A percentile compares a stretch with the other conserved stretches of the same genome.
Evolutionary conservation across 2,329 filamentous ascomycete genomes (phyloP).

Genomic region (Diaporthe sp.): DNA sequence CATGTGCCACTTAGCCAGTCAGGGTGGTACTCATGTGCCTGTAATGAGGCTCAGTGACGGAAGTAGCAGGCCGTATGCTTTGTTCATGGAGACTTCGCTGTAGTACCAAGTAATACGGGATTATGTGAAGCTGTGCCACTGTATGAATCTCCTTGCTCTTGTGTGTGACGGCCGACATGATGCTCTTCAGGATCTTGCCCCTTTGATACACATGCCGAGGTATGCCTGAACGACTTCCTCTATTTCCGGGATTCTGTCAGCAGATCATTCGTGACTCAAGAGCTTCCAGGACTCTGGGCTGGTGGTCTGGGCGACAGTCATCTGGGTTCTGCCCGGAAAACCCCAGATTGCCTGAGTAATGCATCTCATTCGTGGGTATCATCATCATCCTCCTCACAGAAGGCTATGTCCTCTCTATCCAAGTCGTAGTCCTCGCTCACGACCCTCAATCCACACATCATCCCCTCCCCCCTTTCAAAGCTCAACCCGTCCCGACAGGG

Average conservation of each 20-base stretch:
- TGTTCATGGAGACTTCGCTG: background rate
- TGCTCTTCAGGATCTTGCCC: background rate
- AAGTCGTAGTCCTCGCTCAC: background rate
- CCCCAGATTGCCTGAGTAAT: conserved; percentile 13
- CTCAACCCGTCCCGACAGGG: conserved; percentile 18
- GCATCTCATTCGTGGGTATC: conserved; percentile 23
- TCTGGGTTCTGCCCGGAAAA: background rate
- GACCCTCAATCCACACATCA: background rate
- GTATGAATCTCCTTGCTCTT: background rate
- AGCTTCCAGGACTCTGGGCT: background rate
- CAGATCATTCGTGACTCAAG: background rate
- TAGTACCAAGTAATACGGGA: background rate
- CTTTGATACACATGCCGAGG: background rate
- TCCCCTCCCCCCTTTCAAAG: background rate
- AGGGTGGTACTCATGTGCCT: background rate
- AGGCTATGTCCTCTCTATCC: background rate
- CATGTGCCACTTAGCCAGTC: background rate
- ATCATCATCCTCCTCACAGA: conserved; percentile 17
- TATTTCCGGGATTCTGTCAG: background rate
- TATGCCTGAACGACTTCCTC: background rate
- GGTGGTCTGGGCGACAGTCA: background rate
- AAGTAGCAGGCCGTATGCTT: background rate
- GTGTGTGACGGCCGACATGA: background rate
- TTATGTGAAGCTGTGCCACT: background rate
- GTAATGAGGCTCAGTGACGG: background rate